phyloP scores from a whole-genome alignment of 805 yeast species.

The Tetrapisispora taiwanensis region DNA sequence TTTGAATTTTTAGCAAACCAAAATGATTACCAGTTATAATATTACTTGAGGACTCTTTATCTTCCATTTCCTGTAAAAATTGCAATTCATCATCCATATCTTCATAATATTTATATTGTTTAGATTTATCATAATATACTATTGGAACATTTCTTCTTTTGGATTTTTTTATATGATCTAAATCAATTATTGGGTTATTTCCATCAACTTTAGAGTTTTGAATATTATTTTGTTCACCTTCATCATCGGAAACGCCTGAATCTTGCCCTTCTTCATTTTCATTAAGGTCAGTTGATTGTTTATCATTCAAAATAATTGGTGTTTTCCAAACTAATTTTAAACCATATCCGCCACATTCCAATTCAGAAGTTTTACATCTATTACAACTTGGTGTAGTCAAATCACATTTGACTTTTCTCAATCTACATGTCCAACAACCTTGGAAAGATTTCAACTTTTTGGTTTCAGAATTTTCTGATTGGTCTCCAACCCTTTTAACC shows the following conservation, averaged over 20 bases:
- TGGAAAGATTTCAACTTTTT: slow-evolving; percentile 51
- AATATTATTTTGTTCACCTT: slow-evolving; percentile 10
- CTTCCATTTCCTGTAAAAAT: slow-evolving; percentile 37
- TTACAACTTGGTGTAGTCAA: slow-evolving; percentile 56
- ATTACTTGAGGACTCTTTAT: slow-evolving; percentile 31
- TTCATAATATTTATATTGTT: slow-evolving; percentile 63
- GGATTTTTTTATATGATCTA: not conserved
- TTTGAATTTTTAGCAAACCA: slow-evolving; percentile 51
- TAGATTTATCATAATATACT: slow-evolving; percentile 59
- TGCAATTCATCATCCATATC: slow-evolving; percentile 67
- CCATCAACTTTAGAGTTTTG: not conserved
- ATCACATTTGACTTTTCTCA: slow-evolving; percentile 75
- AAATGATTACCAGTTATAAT: slow-evolving; percentile 64
- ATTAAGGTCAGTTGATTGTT: too few species aligned
- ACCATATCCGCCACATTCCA: slow-evolving; percentile 73
- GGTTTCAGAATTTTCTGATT: not conserved
- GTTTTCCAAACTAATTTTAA: slow-evolving; percentile 68
- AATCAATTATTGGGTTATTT: too few species aligned
- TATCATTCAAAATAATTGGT: slow-evolving; percentile 25
- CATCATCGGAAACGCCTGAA: slow-evolving; percentile 14
- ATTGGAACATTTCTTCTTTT: slow-evolving; percentile 64
- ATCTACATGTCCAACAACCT: slow-evolving; percentile 83
- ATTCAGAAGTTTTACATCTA: slow-evolving; percentile 58
- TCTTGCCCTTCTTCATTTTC: not conserved
- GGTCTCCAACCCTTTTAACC: too few species aligned